phyloP scores from a whole-genome alignment of 163 green algal genomes.

The Chlorella variabilis region DNA sequence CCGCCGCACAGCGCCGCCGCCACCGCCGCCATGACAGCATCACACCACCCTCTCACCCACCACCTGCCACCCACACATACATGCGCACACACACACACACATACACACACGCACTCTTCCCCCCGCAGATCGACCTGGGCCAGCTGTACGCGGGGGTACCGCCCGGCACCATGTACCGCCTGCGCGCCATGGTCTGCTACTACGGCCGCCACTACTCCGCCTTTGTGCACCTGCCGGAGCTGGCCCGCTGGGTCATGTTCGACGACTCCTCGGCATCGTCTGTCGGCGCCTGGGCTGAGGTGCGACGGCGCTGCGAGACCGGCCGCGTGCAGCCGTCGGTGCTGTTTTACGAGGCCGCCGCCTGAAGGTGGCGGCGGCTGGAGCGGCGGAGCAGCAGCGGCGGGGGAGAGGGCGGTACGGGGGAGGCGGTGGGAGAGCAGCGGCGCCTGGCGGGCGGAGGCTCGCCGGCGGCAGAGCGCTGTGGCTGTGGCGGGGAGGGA shows the following conservation, averaged over 20 bases:
- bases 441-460: no score
- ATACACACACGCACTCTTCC: no score
- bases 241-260: slow-evolving; percentile 68
- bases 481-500: no score
- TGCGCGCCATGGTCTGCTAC: slow-evolving; percentile 62
- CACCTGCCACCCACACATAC: no score
- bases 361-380: neutral
- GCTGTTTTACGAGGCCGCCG: slow-evolving; percentile 31
- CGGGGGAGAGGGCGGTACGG: no score
- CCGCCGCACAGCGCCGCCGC: no score
- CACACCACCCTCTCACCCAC: no score
- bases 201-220: slow-evolving; percentile 77
- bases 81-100: no score
- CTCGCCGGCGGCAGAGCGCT: no score
- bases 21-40: no score
- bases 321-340: slow-evolving; percentile 35
- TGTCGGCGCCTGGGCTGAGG: slow-evolving; percentile 28
- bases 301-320: slow-evolving; percentile 12
- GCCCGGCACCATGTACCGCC: slow-evolving; percentile 28
- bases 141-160: slow-evolving; percentile 60
- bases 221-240: slow-evolving; percentile 55
- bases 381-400: no score
- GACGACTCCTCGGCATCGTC: slow-evolving; percentile 62
- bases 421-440: no score
- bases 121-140: slow-evolving; percentile 58